Evolutionary conservation across 2,329 filamentous ascomycete species (phyloP), one percentile per base, ranked within the genome.

Genomic region (Pyricularia grisea): DNA sequence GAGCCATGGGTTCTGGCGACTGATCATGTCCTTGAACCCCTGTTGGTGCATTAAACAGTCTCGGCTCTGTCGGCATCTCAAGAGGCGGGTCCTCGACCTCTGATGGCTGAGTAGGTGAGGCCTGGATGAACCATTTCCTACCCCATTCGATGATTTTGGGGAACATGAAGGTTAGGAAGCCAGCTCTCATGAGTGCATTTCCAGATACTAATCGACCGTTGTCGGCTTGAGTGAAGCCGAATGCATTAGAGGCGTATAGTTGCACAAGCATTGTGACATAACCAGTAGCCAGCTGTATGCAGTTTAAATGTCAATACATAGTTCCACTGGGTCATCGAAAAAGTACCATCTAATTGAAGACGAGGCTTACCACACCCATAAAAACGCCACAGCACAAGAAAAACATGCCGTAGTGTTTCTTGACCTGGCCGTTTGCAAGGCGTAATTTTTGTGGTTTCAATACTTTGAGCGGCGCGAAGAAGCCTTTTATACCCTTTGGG

Each of bases 341-440:
- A 1, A 63, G 25, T 9, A 63, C 10, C 27, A 23, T 14, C n/a
- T 20, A 25, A 17, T 63, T 63, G 9, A 25, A 28, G 11, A 3
- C 6, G 17, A 27, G 7, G 80, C 82, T 74, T 75, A 85, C 83
- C 0, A 92, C 88, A 0, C 87, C 89, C 0, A 90, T 77, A 70
- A 91, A 92, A 2, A 90, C 88, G 1, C 90, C 90, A 0, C 82
- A 78, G 25, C 87, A 89, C 3, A 92, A 82, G 1, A 91, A 84
- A 3, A 90, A 77, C 0, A 90, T 82, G 1, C 90, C 89, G 28
- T 87, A 87, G 71, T 91, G 87, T 23, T 78, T 86, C 66, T 77
- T 79, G 5, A 83, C 73, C 1, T 78, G 79, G 0, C 89, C 89
- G 67, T 83, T 81, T 0, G 74, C 73, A 0, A 87, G 77, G 0